Evolutionary conservation across 495 filamentous ascomycete genomes (phyloP).

Genomic region (Xeromyces bisporus): DNA sequence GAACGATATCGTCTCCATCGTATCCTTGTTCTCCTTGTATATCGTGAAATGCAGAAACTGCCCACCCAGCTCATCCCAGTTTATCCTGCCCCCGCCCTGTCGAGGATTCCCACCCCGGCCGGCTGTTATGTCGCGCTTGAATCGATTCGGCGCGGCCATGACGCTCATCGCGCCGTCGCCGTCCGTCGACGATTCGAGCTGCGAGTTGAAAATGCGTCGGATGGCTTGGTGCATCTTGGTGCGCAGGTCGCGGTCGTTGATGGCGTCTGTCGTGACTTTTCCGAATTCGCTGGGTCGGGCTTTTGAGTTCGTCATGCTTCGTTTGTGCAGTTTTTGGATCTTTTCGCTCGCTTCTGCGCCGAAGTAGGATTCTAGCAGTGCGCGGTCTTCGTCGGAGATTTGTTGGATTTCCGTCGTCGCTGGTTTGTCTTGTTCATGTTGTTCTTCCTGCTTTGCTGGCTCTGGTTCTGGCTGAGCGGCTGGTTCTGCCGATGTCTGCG

Average conservation of each 20-base stretch:
- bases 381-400: constrained; percentile 31
- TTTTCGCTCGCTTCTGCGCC: constrained; percentile 20
- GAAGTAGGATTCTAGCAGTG: constrained; percentile 28
- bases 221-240: constrained; percentile 46
- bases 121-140: constrained; percentile 16
- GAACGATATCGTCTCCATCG: constrained; percentile 74
- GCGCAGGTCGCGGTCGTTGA: constrained; percentile 42
- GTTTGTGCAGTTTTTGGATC: constrained; percentile 28
- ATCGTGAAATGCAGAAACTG: constrained; percentile 83
- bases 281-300: constrained; percentile 26
- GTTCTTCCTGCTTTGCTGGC: background rate
- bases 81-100: constrained; percentile 17
- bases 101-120: constrained; percentile 14
- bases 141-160: constrained; percentile 28
- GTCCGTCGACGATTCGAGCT: constrained; percentile 46
- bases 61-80: constrained; percentile 50
- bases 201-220: constrained; percentile 51
- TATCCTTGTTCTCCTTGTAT: constrained; percentile 97
- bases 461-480: constrained; percentile 1
- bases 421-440: constrained; percentile 4
- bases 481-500: background rate
- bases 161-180: constrained; percentile 42
- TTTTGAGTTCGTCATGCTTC: constrained; percentile 23
- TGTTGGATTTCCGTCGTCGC: constrained; percentile 14
- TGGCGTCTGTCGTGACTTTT: constrained; percentile 19